These are phyloP conservation scores for Rubroboletus pulcherrimus DNA, from an alignment of 768 basidiomycete species.

Conservation along the genomic window DNA sequence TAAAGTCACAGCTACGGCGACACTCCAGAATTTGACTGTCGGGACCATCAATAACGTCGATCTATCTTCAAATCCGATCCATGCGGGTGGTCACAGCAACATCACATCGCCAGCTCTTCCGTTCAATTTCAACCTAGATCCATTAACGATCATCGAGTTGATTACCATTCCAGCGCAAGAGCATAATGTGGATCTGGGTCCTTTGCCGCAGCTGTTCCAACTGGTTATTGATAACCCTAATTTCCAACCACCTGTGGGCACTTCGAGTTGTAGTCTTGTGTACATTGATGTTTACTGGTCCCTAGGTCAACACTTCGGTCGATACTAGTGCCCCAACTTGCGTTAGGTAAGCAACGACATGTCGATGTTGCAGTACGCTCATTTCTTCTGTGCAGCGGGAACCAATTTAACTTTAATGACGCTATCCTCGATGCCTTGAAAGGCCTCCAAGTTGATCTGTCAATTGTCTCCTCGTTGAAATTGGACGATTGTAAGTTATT, in stretches of 20 bases:
- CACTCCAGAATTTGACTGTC: slow-evolving; percentile 51
- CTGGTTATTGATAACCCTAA: slow-evolving; percentile 48
- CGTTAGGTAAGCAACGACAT: slow-evolving; percentile 41
- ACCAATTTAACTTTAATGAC: slow-evolving; percentile 57
- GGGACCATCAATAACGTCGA: slow-evolving; percentile 58
- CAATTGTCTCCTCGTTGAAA: slow-evolving; percentile 49
- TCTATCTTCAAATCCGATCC: slow-evolving; percentile 53
- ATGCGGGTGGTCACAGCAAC: slow-evolving; percentile 53
- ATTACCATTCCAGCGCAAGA: slow-evolving; percentile 47
- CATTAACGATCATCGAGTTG: slow-evolving; percentile 56
- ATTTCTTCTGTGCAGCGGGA: slow-evolving; percentile 41
- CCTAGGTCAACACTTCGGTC: slow-evolving; percentile 53
- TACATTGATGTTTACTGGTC: neutral
- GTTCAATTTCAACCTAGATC: slow-evolving; percentile 62
- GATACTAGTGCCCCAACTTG: slow-evolving; percentile 53
- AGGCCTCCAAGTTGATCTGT: slow-evolving; percentile 55
- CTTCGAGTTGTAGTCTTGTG: neutral
- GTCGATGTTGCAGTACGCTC: neutral
- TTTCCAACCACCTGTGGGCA: slow-evolving; percentile 47
- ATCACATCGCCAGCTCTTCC: slow-evolving; percentile 56
- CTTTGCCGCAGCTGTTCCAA: slow-evolving; percentile 51
- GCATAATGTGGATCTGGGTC: slow-evolving; percentile 59
- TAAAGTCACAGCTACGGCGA: slow-evolving; percentile 49
- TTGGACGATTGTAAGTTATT: slow-evolving; percentile 60
- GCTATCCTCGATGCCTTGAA: slow-evolving; percentile 64